Evolutionary conservation across 257 asterid species (phyloP).

Genomic region (Craterostigma plantagineum): DNA sequence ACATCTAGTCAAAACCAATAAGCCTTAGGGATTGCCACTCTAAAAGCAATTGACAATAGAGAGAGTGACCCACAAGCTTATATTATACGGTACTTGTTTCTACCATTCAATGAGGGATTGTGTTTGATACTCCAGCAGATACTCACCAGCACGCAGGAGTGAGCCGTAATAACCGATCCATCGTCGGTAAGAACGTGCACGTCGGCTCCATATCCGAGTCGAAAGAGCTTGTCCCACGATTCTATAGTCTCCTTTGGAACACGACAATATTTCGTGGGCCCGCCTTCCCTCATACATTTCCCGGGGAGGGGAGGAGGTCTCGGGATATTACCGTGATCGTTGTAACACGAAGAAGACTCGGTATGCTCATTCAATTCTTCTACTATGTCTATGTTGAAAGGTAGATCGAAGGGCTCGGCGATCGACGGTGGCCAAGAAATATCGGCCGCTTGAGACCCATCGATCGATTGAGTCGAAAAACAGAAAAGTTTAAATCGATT

Average conservation of each 20-base stretch:
- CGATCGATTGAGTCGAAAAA: background rate
- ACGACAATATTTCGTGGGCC: constrained; percentile 15
- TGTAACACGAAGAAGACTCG: constrained; percentile 5
- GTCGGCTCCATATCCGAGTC: constrained; percentile 55
- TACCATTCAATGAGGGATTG: no score
- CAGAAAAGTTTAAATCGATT: no score
- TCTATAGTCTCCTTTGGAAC: constrained; percentile 50
- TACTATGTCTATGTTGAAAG: constrained; percentile 34
- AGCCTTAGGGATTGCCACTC: no score
- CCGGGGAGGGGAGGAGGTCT: constrained; percentile 47
- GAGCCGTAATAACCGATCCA: constrained; percentile 43
- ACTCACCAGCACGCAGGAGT: constrained; percentile 51
- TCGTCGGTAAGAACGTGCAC: constrained; percentile 31
- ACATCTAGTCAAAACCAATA: no score
- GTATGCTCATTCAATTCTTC: constrained; percentile 8
- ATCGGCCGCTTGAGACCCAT: constrained; percentile 39
- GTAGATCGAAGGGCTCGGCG: constrained; percentile 31
- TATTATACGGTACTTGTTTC: no score
- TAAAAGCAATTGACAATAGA: no score
- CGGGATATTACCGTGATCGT: constrained; percentile 23
- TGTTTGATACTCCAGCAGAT: no score
- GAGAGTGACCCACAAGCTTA: no score
- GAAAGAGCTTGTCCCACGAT: constrained; percentile 62
- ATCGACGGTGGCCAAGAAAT: constrained; percentile 34
- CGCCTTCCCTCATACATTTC: constrained; percentile 11